Evolutionary conservation across 805 yeast genomes (phyloP), one percentile per base, ranked within the genome.

Genomic region (Clavispora vitiphila): DNA sequence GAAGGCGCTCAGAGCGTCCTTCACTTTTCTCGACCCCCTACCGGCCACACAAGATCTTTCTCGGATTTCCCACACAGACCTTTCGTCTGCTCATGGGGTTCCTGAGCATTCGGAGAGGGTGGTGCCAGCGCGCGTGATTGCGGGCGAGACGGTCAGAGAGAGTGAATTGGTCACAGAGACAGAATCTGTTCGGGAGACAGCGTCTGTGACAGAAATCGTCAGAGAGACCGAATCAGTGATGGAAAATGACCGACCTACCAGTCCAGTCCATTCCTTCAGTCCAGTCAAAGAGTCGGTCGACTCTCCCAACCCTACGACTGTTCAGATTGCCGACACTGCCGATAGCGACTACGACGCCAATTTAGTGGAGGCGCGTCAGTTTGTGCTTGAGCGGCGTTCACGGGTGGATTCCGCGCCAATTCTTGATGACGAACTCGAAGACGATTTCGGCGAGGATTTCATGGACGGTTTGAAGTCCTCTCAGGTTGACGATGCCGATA

Each of bases 361-460:
- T 37, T 36, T 48, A 8, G 42, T 41, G 11, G 60, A 54, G 37
- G 60, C 57, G 0, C 51, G 60, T 14, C 46, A 47, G 10, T n/a
- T 54, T 1, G 31, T 53, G 20, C 11, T 9, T 5, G 32, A 29
- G 8, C 32, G 32, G 2, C 32, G 32, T 12, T 15, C 32, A 2
- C 32, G 20, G n/a, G 32, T 29, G 12, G 20, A 15, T 9, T 29
- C 32, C 8, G 32, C 32, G 4, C 32, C 32, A 15, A 16, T 29
- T 16, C n/a, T 29, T 7, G 51, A 38, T 14, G 51, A 43, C 16
- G 55, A 44, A 23, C 37, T 38, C 24, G 55, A 51, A 30, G 55
- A 51, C 25, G 43, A 51, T 12, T 48, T 51, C 18, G 55, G 55
- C 4, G 55, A 38, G 15, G 46, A 43, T 4, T 51, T 39, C 31